phyloP scores from a whole-genome alignment of 495 filamentous ascomycete species.

The Cenococcum geophilum region DNA sequence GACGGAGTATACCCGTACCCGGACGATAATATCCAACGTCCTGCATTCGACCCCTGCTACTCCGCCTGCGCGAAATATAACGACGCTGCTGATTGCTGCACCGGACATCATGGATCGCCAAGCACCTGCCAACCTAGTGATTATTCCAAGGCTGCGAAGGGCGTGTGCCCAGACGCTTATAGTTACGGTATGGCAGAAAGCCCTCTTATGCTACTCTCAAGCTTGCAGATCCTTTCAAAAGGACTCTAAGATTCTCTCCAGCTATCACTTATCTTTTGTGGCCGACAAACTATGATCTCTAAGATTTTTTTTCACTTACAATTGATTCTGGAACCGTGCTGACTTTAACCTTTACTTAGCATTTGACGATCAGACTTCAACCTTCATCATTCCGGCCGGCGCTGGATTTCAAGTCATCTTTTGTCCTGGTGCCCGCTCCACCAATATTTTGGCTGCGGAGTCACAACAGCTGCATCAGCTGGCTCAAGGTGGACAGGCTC shows the following conservation, averaged over 20 bases:
- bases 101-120: slow-evolving; percentile 53
- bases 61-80: slow-evolving; percentile 61
- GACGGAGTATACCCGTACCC: slow-evolving; percentile 72
- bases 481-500: slow-evolving; percentile 18
- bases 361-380: slow-evolving; percentile 67
- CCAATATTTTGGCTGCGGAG: slow-evolving; percentile 53
- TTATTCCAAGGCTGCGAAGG: slow-evolving; percentile 61
- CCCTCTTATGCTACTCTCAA: background rate
- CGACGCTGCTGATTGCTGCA: slow-evolving; percentile 60
- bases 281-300: background rate
- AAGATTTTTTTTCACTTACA: background rate
- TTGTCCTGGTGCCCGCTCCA: slow-evolving; percentile 64
- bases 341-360: slow-evolving; percentile 36
- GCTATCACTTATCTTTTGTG: background rate
- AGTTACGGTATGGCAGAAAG: slow-evolving; percentile 48
- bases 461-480: slow-evolving; percentile 24
- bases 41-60: slow-evolving; percentile 64
- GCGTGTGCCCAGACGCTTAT: slow-evolving; percentile 75
- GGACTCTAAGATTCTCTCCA: too few species aligned
- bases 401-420: slow-evolving; percentile 72
- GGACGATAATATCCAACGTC: slow-evolving; percentile 58
- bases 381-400: slow-evolving; percentile 67
- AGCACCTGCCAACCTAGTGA: slow-evolving; percentile 52
- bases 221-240: too few species aligned
- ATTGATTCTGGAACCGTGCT: background rate